phyloP scores from a whole-genome alignment of 441 rosid species.

The Biscutella laevigata region DNA sequence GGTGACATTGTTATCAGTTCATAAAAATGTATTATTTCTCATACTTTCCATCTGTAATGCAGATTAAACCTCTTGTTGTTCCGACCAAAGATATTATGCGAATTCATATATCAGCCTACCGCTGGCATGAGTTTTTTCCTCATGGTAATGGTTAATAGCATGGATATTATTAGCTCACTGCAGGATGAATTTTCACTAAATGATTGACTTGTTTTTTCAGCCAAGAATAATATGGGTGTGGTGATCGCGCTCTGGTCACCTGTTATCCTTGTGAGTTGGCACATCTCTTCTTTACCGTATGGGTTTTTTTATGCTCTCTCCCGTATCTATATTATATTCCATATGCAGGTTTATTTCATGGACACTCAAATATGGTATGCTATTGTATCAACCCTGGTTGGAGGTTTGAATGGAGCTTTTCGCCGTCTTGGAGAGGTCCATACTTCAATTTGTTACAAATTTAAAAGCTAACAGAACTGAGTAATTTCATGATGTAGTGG shows the following conservation, averaged over 20 bases:
- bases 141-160: constrained; percentile 37
- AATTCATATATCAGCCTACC: constrained; percentile 30
- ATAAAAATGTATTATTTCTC: constrained; percentile 7
- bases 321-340: not conserved
- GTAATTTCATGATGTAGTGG: not conserved
- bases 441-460: too few species aligned
- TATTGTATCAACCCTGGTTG: constrained; percentile 94
- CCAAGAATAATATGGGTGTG: constrained; percentile 89
- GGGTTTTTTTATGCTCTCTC: constrained; percentile 7
- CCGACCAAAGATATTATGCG: constrained; percentile 46
- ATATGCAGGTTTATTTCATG: constrained; percentile 89
- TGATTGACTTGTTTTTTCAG: constrained; percentile 65
- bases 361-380: constrained; percentile 99
- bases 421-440: constrained; percentile 99
- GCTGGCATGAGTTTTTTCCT: constrained; percentile 80
- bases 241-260: constrained; percentile 99
- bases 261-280: constrained; percentile 65
- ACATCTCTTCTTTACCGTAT: constrained; percentile 16
- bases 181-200: not conserved
- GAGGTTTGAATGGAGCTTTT: constrained; percentile 97
- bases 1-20: not conserved
- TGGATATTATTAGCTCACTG: constrained; percentile 4
- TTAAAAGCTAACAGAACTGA: not conserved
- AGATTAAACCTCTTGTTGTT: constrained; percentile 63
- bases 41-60: constrained; percentile 17